Base-by-base conservation (phyloP, 768 basidiomycete species). In the Termitomyces sp. region DNA sequence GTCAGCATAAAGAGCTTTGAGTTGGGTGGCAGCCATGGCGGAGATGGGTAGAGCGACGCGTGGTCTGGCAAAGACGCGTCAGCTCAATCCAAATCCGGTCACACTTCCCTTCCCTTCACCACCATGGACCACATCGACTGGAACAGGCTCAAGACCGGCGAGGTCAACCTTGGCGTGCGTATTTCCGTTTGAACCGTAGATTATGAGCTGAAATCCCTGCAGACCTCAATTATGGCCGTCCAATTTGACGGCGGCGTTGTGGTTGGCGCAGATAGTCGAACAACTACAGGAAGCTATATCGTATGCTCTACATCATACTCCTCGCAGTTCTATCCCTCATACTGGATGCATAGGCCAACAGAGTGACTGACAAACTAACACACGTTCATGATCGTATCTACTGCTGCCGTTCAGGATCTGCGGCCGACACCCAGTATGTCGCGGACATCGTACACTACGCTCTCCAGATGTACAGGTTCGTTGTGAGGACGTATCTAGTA, bases 191-290 rank as follows among this genome's bases (percentile, higher is more conserved):
- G 2, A 39, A 28, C 0, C 1, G 4, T 9, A 1, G 41, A 8
- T 26, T 8, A 9, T 52, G 37, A 29, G 18, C 22, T 52, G 5
- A 52, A 46, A 44, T 33, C 20, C 33, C 45, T 24, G 18, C 65
- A 98, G 93, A 99, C 96, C 56, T 98, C 96, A 44, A 98, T 99
- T 72, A 98, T 98, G 95, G 96, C 97, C 54, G 95, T 98, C 61
- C 92, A 94, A 67, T 99, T 99, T 77, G 80, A 92, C 34, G 86
- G 85, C 31, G 97, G 97, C 39, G 97, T 99, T 58, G 87, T 99
- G 64, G 85, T 98, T 60, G 97, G 97, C 44, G 97, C 97, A 63
- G 97, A 99, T 77, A 91, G 89, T 81, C 84, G 96, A 59, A 99
- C 96, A 59, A 98, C 97, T 0, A 95, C 92, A 7, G 97, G 96